A percentile compares a stretch with the other conserved stretches of the same genome.
Evolutionary conservation across 805 yeast genomes (phyloP).

Genomic region (Pichia californica): DNA sequence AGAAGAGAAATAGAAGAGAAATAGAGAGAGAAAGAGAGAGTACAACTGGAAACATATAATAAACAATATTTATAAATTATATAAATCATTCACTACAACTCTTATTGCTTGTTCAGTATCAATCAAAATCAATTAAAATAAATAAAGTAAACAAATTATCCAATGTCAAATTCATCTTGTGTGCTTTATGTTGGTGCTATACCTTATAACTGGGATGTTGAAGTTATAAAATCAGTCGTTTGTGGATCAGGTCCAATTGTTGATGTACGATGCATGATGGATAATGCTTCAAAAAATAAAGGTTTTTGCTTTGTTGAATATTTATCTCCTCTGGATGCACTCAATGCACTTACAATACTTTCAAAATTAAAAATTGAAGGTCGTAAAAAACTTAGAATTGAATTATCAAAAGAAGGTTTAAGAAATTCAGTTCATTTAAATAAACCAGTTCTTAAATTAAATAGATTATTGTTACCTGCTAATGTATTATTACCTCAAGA

Average conservation of each 20-base stretch:
- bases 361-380: conserved; percentile 39
- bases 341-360: conserved; percentile 39
- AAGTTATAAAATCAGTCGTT: conserved; percentile 54
- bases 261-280: conserved; percentile 58
- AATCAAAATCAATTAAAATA: too few relatives aligned
- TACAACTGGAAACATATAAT: too few relatives aligned
- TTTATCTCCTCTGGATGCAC: conserved; percentile 44
- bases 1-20: too few relatives aligned
- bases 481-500: conserved; percentile 54
- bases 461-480: conserved; percentile 44
- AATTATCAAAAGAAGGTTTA: conserved; percentile 55
- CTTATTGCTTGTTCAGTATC: too few relatives aligned
- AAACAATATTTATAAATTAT: too few relatives aligned
- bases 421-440: conserved; percentile 27
- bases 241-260: conserved; percentile 70
- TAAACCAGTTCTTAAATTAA: conserved; percentile 39
- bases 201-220: conserved; percentile 69
- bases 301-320: conserved; percentile 67
- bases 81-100: too few relatives aligned
- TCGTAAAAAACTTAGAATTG: conserved; percentile 47
- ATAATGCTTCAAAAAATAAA: conserved; percentile 51
- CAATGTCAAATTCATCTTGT: conserved; percentile 24
- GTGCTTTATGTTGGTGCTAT: conserved; percentile 56
- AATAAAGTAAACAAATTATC: too few relatives aligned
- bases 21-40: too few relatives aligned